Conservation (phyloP, 225 moss, liverwort and hornwort species). For the Physcomitrium patens region DNA sequence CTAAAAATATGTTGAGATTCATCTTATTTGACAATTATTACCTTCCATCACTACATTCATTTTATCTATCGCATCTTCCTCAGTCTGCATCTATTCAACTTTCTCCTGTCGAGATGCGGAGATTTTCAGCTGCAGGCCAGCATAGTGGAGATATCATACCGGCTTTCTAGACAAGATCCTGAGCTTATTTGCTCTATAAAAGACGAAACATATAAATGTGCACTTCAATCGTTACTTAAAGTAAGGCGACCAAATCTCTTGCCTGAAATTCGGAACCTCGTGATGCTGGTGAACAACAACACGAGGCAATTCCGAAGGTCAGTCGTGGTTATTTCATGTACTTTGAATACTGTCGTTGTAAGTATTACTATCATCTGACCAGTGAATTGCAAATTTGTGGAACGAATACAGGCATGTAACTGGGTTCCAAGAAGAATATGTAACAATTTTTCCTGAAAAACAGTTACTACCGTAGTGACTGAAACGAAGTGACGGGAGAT, state of each 20-base stretch:
- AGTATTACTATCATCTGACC: too few relatives aligned
- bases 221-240: constrained; percentile 35
- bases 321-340: not conserved
- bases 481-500: too few relatives aligned
- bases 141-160: constrained; percentile 54
- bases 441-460: too few relatives aligned
- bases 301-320: constrained; percentile 54
- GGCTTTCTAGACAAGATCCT: constrained; percentile 48
- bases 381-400: too few relatives aligned
- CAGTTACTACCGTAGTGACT: too few relatives aligned
- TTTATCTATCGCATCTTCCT: not conserved
- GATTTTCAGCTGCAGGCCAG: constrained; percentile 66
- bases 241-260: constrained; percentile 48
- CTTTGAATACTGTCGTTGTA: too few relatives aligned
- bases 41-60: not conserved
- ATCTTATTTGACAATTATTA: not conserved
- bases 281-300: constrained; percentile 49
- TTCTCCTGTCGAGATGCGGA: constrained; percentile 63
- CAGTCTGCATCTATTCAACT: constrained; percentile 57
- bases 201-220: constrained; percentile 33
- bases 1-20: too few relatives aligned
- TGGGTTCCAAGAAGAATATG: too few relatives aligned
- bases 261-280: constrained; percentile 48
- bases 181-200: constrained; percentile 37
- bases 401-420: too few relatives aligned